Evolutionary conservation across 805 yeast species (phyloP), one percentile per base, ranked within the genome.

Genomic region (Schwanniomyces vanrijiae): DNA sequence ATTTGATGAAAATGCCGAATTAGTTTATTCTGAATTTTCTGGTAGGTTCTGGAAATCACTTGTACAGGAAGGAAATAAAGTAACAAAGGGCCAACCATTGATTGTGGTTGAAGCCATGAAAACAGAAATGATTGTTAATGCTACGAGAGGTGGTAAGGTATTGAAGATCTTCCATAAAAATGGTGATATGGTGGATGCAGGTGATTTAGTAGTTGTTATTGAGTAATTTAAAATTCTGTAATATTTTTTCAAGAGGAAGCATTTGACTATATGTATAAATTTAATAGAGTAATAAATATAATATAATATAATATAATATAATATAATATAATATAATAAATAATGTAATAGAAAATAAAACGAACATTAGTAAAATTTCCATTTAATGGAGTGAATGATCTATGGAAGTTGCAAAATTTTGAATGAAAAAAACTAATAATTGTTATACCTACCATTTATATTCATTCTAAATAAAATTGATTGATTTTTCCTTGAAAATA

Each of bases 91-190:
- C 28, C 92, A 89, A 57, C 90, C 90, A 4, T 75, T 92, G 51
- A 80, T 92, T 54, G 90, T 94, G 34, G 88, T 92, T 45, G 99
- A 92, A 68, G 98, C 99, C 46, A 92, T 92, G 99, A 92, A 92
- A 76, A 94, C 98, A 0, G 99, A 92, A 69, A 92, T 92, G 97
- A 80, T 82, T 43, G 96, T 92, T 29, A 75, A 68, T 45, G 82
- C 97, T 18, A 78, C 96, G 1, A 73, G 62, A 46, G 72, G 74
- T 19, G 96, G 96, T 58, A 86, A 80, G 60, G 91, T 89, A 19
- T 61, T 80, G 42, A 86, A 87, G 69, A 73, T 89, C 39, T 66
- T 82, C 48, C 96, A 90, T 65, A 76, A 77, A 46, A 89, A 90
- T 61, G 98, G 98, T 60, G 97, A 92, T 61, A 88, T 94, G 87